Conservation (phyloP, 2,329 filamentous ascomycete genomes). For the Beauveria medogensis region DNA sequence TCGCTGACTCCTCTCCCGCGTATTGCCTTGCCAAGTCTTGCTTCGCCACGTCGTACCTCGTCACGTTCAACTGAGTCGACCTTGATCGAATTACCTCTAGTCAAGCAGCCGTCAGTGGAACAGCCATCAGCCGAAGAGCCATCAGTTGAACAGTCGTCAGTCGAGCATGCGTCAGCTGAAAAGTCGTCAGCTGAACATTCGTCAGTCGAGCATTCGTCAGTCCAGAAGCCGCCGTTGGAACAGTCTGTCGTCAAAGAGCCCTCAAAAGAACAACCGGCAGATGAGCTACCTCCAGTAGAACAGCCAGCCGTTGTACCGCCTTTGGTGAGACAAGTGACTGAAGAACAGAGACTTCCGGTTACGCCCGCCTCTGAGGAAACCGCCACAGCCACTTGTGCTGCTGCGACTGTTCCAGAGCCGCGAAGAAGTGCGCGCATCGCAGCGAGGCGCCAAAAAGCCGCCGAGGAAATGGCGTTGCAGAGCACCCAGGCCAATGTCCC, state of each 20-base stretch:
- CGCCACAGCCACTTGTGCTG: background rate
- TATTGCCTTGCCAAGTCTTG: no score
- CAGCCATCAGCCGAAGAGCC: background rate
- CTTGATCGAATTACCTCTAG: no score
- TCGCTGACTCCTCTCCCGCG: background rate
- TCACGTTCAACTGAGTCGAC: background rate
- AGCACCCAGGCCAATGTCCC: background rate
- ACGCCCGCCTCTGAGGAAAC: background rate
- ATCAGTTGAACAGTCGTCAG: background rate
- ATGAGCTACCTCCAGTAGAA: background rate
- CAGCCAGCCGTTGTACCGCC: background rate
- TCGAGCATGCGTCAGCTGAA: background rate
- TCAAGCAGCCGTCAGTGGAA: background rate
- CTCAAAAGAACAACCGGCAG: background rate
- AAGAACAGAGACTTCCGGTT: background rate
- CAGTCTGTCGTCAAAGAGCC: background rate
- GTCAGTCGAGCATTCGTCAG: no score
- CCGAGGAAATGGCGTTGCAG: background rate
- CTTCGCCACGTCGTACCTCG: no score
- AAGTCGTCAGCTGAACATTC: background rate
- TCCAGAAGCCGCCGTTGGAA: background rate
- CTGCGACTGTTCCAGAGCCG: background rate
- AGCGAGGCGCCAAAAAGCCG: background rate
- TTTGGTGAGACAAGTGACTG: background rate
- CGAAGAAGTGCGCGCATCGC: constrained; percentile 2